These are phyloP conservation scores for Aristolochia californica DNA, from an alignment of 164 flowering plant species.

Conservation along the genomic window DNA sequence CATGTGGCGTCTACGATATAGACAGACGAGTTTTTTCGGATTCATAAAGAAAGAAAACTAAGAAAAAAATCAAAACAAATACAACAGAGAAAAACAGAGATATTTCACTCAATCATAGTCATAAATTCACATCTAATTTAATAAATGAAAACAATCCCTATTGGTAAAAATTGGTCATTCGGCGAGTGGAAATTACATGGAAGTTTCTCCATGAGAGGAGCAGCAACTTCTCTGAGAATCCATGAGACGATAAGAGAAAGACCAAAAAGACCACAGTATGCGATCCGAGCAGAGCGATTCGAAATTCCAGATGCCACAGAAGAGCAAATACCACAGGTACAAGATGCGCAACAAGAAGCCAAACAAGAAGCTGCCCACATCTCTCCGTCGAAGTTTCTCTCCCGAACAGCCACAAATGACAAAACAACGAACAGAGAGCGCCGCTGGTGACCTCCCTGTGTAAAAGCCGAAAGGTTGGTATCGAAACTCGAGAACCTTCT, in stretches of 20 bases:
- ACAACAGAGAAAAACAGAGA: no score
- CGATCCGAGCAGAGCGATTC: slow-evolving; percentile 6
- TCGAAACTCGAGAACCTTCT: no score
- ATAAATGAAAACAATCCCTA: slow-evolving; percentile 8
- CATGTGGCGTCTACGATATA: no score
- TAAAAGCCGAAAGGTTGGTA: no score
- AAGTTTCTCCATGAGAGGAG: slow-evolving; percentile 8
- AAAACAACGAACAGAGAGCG: no score
- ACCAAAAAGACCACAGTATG: slow-evolving; percentile 10
- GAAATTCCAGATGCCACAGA: slow-evolving; percentile 7
- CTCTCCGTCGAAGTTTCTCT: neutral
- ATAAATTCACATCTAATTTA: no score
- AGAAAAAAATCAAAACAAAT: no score
- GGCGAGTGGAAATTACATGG: slow-evolving; percentile 5
- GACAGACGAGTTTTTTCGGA: no score
- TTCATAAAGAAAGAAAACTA: no score
- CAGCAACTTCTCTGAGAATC: slow-evolving; percentile 6
- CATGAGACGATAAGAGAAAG: slow-evolving; percentile 9
- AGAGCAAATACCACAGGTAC: slow-evolving; percentile 7
- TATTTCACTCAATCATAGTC: no score
- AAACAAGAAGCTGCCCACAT: slow-evolving; percentile 7
- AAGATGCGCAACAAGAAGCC: slow-evolving; percentile 7
- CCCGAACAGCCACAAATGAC: neutral
- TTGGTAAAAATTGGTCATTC: slow-evolving; percentile 5
- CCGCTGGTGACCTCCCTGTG: no score